Percentiles rank a stretch among this genome's conserved stretches.
Evolutionary conservation across 2,329 filamentous ascomycete genomes (phyloP).

Genomic region (Aspergillus clavatus): DNA sequence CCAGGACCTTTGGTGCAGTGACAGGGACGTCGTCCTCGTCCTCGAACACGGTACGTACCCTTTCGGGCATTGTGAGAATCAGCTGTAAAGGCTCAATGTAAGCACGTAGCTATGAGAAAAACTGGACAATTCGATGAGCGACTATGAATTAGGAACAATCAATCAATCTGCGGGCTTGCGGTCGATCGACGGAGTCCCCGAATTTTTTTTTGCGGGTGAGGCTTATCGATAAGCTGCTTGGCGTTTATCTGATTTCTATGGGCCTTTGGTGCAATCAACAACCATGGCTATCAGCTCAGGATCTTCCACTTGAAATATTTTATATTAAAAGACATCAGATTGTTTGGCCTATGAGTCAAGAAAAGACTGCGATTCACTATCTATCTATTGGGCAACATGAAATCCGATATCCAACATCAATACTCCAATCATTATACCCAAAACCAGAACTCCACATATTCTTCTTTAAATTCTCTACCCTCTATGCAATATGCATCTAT

Average conservation of each 20-base stretch:
- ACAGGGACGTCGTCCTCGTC: constrained; percentile 28
- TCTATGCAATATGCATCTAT: no score
- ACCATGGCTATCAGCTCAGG: no score
- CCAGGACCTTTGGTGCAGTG: constrained; percentile 7
- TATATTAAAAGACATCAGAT: no score
- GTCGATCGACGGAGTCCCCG: constrained; percentile 6
- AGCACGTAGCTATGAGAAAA: no score
- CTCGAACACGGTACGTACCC: constrained; percentile 37
- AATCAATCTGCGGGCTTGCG: neutral
- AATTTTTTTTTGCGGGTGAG: constrained; percentile 19
- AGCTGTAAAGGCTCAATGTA: no score
- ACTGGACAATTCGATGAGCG: no score
- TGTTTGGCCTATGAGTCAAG: no score
- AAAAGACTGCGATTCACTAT: no score
- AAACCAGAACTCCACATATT: neutral
- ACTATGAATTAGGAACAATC: no score
- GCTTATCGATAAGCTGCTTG: constrained; percentile 29
- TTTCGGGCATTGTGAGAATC: constrained; percentile 37
- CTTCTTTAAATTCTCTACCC: neutral
- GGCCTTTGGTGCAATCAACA: neutral
- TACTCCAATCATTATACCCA: neutral
- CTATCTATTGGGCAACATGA: neutral
- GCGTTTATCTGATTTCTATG: constrained; percentile 4
- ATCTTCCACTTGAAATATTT: no score
- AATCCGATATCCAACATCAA: neutral